Evolutionary conservation across 192 early-diverging fungal genomes (phyloP).

Genomic region (Gonapodya prolifera): DNA sequence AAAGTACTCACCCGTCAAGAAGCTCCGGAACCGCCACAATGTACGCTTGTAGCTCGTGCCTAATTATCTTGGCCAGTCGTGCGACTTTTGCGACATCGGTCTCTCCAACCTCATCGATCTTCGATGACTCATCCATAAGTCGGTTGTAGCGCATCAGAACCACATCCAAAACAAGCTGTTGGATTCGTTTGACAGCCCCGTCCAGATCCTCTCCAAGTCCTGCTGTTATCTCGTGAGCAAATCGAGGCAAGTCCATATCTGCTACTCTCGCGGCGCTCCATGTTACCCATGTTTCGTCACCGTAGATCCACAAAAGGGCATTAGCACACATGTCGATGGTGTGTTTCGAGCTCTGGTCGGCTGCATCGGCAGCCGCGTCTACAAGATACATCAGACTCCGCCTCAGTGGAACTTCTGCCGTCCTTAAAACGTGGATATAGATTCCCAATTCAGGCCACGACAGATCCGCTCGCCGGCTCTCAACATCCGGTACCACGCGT

Average conservation of each 20-base stretch:
- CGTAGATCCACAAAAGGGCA: not conserved
- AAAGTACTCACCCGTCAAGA: not conserved
- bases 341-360: not conserved
- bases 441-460: not conserved
- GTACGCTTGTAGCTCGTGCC: not conserved
- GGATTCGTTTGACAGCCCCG: not conserved
- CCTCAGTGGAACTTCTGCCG: not conserved
- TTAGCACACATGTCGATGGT: not conserved
- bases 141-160: not conserved
- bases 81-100: not conserved
- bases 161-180: not conserved
- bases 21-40: not conserved
- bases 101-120: not conserved
- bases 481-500: not conserved
- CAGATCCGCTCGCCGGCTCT: not conserved
- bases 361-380: not conserved
- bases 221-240: not conserved
- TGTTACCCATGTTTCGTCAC: not conserved
- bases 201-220: not conserved
- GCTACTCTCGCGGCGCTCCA: not conserved
- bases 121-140: not conserved
- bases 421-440: not conserved
- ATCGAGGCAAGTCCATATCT: not conserved
- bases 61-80: not conserved
- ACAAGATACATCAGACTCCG: not conserved